phyloP scores from a whole-genome alignment of 2,329 filamentous ascomycete genomes.

The Calonectria fujianensis region DNA sequence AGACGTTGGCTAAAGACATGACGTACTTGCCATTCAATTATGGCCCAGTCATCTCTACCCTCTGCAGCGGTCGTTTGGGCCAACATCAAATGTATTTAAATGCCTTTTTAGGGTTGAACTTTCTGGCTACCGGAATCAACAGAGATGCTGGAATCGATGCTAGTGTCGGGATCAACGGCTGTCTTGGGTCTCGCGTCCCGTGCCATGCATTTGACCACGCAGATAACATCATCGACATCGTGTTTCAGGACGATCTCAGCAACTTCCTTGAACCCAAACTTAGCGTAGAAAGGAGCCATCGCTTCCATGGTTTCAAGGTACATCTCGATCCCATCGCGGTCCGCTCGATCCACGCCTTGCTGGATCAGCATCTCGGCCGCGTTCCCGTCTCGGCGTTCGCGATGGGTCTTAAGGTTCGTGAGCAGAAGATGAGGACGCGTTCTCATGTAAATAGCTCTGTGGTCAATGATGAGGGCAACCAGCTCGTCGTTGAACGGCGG shows the following conservation, averaged over 20 bases:
- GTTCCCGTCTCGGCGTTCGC: conserved; percentile 5
- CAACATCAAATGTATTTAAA: not conserved
- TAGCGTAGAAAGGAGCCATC: not conserved
- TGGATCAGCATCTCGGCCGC: conserved; percentile 5
- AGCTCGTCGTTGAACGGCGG: not conserved
- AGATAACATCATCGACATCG: not conserved
- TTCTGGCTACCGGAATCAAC: not conserved
- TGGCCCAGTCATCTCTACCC: not conserved
- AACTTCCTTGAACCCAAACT: conserved; percentile 5
- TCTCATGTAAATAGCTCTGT: not conserved
- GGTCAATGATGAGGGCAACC: not conserved
- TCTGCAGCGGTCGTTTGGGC: not conserved
- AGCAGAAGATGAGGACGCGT: conserved; percentile 16
- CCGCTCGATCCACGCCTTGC: not conserved
- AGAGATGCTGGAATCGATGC: not conserved
- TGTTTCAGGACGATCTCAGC: not conserved
- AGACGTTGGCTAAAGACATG: not conserved
- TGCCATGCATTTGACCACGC: not conserved
- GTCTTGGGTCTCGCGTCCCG: not conserved
- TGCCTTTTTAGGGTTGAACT: not conserved
- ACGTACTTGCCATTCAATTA: not conserved
- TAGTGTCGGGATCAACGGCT: not conserved
- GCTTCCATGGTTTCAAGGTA: not conserved
- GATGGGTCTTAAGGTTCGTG: conserved; percentile 22
- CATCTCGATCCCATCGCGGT: not conserved